Evolutionary conservation across 176 grass and related monocot genomes (phyloP), one percentile per base, ranked within the genome.

Genomic region (Cenchrus purpureus): DNA sequence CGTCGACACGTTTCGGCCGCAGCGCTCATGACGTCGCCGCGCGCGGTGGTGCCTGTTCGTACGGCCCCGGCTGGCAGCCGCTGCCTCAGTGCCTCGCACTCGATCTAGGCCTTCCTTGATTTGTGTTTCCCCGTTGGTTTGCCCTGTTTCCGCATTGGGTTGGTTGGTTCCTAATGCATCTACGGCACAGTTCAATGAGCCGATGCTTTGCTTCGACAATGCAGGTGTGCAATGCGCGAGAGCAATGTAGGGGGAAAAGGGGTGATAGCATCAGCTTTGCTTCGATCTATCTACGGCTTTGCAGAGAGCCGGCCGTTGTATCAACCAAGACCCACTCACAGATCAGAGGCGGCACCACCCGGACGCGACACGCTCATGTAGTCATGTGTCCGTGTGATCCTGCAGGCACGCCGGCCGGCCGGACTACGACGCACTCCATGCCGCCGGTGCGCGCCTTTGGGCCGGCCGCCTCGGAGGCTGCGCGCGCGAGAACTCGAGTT

Each of bases 1-100:
- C 9, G 28, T 12, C 55, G 74, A 62, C 75, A 78, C 58, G 76
- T 78, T 78, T 64, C 76, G 76, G 6, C 20, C n/a, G 58, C 58
- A 2, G 10, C 3, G 37, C 37, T 40, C 37, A 53, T 17, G 71
- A 74, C 71, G 25, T 74, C 70, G 48, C 70, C 2, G 13, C 70
- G 10, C 8, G 8, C 1, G n/a, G 60, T 28, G 22, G 2, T 46
- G 37, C 37, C 58, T 10, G 19, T 7, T 11, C 42, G 9, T 46
- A n/a, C 42, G 9, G 8, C 17, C 37, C 37, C 37, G 37, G 37
- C 37, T 40, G 37, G 37, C 37, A 40, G 37, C 37, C 37, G 37
- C 37, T 40, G 37, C 37, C 37, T 34, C 34, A 25, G 22, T 25
- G 22, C 22, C 22, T 25, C 22, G 22, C 22, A 25, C 22, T 25